phyloP scores from a whole-genome alignment of 2,329 filamentous ascomycete genomes.

The Graphilbum sp. region DNA sequence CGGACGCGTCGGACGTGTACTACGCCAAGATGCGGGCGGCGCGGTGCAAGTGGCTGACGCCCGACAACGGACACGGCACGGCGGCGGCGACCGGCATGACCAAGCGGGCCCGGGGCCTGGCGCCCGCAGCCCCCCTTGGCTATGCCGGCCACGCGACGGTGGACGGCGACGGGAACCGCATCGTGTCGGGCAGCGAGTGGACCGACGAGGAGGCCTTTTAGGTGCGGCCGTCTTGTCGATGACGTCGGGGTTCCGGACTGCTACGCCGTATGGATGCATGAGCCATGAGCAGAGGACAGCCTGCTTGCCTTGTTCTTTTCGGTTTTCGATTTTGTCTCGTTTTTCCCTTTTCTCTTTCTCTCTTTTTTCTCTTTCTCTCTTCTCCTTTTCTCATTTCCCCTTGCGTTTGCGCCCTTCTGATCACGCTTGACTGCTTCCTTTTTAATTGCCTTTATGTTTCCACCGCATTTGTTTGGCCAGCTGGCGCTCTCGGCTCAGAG shows the following conservation, averaged over 20 bases:
- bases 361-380: neutral
- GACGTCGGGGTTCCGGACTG: too few species aligned
- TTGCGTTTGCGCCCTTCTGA: neutral
- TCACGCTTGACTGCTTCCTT: neutral
- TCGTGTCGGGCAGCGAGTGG: slow-evolving; percentile 50
- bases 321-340: slow-evolving; percentile 1
- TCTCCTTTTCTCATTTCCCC: too few species aligned
- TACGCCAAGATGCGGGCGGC: slow-evolving; percentile 61
- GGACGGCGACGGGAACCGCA: slow-evolving; percentile 43
- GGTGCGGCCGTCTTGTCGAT: slow-evolving; percentile 4
- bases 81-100: slow-evolving; percentile 16
- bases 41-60: slow-evolving; percentile 46
- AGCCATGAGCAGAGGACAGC: neutral
- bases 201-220: slow-evolving; percentile 47
- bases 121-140: slow-evolving; percentile 23
- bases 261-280: neutral
- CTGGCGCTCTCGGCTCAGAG: neutral
- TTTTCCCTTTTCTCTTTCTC: neutral
- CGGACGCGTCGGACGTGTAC: slow-evolving; percentile 62
- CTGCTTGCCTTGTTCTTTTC: slow-evolving; percentile 8
- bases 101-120: slow-evolving; percentile 39
- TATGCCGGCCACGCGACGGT: slow-evolving; percentile 32
- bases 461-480: neutral
- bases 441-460: too few species aligned
- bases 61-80: slow-evolving; percentile 18